phyloP scores from a whole-genome alignment of 257 asterid genomes.

The Petunia secreta region DNA sequence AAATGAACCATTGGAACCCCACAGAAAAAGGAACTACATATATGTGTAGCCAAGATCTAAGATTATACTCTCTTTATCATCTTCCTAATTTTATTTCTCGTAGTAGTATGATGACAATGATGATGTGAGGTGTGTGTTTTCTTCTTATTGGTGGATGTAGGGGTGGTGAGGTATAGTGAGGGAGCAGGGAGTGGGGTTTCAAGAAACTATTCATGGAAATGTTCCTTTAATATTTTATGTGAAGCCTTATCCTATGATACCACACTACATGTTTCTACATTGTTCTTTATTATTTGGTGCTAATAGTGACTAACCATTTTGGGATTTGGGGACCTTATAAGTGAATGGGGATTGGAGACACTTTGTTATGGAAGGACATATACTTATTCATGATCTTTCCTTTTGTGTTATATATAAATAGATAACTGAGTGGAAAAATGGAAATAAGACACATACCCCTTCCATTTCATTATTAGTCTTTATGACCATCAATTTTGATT shows the following conservation, averaged over 20 bases:
- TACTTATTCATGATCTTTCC: neutral
- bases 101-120: neutral
- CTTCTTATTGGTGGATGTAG: neutral
- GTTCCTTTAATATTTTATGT: neutral
- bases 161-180: neutral
- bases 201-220: neutral
- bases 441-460: slow-evolving; percentile 26
- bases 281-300: slow-evolving; percentile 26
- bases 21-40: neutral
- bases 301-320: slow-evolving; percentile 5
- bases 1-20: neutral
- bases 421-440: slow-evolving; percentile 18
- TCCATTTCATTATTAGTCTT: slow-evolving; percentile 25
- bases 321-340: slow-evolving; percentile 9
- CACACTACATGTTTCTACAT: slow-evolving; percentile 29
- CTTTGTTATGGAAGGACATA: slow-evolving; percentile 2
- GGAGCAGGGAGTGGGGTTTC: neutral
- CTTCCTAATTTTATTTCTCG: neutral
- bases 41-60: neutral
- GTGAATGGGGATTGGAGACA: slow-evolving; percentile 19
- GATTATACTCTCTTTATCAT: neutral
- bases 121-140: neutral
- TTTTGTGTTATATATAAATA: slow-evolving; percentile 11
- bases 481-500: slow-evolving; percentile 17
- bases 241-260: slow-evolving; percentile 29